Percentiles rank a stretch among this genome's conserved stretches.
Evolutionary conservation across 1,284 basidiomycete genomes (phyloP).

Genomic region (Ganoderma sinense): DNA sequence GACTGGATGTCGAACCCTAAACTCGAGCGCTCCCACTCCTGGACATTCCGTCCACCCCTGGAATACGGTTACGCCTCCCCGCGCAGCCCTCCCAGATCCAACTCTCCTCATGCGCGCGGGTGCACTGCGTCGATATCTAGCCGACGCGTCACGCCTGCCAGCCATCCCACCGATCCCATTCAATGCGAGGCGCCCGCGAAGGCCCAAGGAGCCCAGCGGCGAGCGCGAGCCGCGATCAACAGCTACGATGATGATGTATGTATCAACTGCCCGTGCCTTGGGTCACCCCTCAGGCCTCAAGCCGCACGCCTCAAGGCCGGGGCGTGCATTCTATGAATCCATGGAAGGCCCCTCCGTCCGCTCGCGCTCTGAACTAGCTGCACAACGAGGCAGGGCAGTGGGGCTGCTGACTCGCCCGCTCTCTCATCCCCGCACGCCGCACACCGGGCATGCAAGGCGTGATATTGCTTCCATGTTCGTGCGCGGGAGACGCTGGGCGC

Average conservation of each 20-base stretch:
- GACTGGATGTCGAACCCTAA: not conserved
- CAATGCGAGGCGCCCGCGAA: conserved; percentile 16
- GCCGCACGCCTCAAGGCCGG: conserved; percentile 18
- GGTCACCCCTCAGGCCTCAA: not conserved
- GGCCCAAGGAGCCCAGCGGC: conserved; percentile 9
- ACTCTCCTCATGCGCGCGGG: conserved; percentile 14
- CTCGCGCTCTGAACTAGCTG: conserved; percentile 10
- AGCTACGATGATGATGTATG: no score
- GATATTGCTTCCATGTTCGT: no score
- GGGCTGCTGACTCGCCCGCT: not conserved
- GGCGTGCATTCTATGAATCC: conserved; percentile 28
- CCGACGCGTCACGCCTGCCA: not conserved
- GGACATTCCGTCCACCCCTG: not conserved
- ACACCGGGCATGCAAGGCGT: no score
- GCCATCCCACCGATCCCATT: conserved; percentile 8
- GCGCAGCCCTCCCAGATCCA: not conserved
- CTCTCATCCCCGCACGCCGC: not conserved
- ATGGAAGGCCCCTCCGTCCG: conserved; percentile 6
- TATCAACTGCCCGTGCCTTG: conserved; percentile 18
- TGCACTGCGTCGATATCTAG: conserved; percentile 14
- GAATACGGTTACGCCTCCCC: not conserved
- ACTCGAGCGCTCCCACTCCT: not conserved
- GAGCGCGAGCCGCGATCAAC: not conserved
- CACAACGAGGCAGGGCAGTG: conserved; percentile 4
- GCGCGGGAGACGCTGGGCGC: not conserved